Conservation (phyloP, 768 basidiomycete genomes). For the Pleurotus salmoneostramineus region DNA sequence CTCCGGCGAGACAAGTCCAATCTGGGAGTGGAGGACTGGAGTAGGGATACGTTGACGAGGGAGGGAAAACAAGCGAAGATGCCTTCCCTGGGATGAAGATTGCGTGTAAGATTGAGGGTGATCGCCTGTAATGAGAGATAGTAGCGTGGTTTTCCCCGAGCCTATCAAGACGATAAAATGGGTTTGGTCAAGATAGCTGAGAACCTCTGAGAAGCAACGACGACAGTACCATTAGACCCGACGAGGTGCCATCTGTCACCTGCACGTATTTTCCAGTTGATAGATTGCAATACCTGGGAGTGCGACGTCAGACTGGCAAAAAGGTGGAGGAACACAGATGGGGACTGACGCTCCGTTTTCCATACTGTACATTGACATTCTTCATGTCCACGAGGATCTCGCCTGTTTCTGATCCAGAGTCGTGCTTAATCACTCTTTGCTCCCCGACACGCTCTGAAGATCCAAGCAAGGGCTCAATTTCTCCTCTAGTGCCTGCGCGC, state of each 20-base stretch:
- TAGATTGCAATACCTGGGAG: constrained; percentile 65
- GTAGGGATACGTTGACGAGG: constrained; percentile 70
- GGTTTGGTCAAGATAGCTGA: not conserved
- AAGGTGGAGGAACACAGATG: not conserved
- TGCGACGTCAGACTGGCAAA: not conserved
- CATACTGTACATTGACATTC: constrained; percentile 70
- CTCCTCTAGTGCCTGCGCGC: constrained; percentile 44
- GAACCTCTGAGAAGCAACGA: not conserved
- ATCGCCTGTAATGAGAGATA: constrained; percentile 88
- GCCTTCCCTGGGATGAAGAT: constrained; percentile 44
- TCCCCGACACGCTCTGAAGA: not conserved
- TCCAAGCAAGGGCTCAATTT: constrained; percentile 26
- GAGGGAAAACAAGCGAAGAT: constrained; percentile 54
- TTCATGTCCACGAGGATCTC: constrained; percentile 53
- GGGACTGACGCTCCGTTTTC: constrained; percentile 48
- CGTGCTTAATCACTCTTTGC: not conserved
- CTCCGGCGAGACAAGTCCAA: constrained; percentile 87
- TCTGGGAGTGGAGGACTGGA: constrained; percentile 54
- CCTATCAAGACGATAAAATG: constrained; percentile 36
- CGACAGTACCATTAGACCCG: constrained; percentile 73
- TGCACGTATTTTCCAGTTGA: constrained; percentile 78
- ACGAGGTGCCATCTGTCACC: constrained; percentile 90
- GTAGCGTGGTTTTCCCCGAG: constrained; percentile 92
- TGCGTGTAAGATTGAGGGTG: constrained; percentile 94
- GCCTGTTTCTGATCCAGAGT: constrained; percentile 6